Percentiles rank a stretch among this genome's conserved stretches.
These are phyloP conservation scores for Pleurotus ostreatus DNA, from an alignment of 768 basidiomycete species.

Conservation along the genomic window DNA sequence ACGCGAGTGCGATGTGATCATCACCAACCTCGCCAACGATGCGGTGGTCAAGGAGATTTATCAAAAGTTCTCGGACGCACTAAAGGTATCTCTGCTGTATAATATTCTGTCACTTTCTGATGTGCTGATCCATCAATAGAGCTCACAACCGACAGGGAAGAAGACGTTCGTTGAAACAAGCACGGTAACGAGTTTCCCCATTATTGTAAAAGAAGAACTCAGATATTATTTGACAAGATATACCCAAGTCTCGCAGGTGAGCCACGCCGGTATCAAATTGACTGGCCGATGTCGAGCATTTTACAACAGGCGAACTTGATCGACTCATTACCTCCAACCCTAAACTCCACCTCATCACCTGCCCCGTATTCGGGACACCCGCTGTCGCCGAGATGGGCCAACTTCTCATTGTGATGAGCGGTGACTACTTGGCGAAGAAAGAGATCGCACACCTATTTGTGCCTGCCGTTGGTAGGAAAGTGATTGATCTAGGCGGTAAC, in stretches of 20 bases:
- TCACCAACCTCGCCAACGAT: conserved; percentile 74
- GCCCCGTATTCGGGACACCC: conserved; percentile 78
- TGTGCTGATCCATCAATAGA: conserved; percentile 22
- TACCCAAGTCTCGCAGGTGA: conserved; percentile 51
- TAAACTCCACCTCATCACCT: conserved; percentile 62
- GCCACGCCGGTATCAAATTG: background rate
- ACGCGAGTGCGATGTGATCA: conserved; percentile 64
- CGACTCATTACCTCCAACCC: conserved; percentile 53
- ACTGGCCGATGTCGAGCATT: background rate
- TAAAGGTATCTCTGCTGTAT: conserved; percentile 39
- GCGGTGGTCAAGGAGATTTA: conserved; percentile 64
- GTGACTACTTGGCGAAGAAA: conserved; percentile 80
- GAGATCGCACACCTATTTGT: conserved; percentile 74
- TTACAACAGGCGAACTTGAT: conserved; percentile 59
- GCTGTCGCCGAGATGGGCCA: conserved; percentile 58
- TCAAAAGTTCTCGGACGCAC: conserved; percentile 50
- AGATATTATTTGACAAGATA: conserved; percentile 28
- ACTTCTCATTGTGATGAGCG: conserved; percentile 74
- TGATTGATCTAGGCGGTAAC: conserved; percentile 79
- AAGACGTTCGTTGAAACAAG: conserved; percentile 86
- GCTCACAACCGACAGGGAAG: conserved; percentile 36
- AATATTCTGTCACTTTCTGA: background rate
- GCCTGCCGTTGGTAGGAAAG: conserved; percentile 74
- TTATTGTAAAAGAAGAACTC: too few species aligned
- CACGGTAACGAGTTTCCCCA: conserved; percentile 44